Conservation (phyloP, 2,329 filamentous ascomycete species). For the Canariomyces notabilis region DNA sequence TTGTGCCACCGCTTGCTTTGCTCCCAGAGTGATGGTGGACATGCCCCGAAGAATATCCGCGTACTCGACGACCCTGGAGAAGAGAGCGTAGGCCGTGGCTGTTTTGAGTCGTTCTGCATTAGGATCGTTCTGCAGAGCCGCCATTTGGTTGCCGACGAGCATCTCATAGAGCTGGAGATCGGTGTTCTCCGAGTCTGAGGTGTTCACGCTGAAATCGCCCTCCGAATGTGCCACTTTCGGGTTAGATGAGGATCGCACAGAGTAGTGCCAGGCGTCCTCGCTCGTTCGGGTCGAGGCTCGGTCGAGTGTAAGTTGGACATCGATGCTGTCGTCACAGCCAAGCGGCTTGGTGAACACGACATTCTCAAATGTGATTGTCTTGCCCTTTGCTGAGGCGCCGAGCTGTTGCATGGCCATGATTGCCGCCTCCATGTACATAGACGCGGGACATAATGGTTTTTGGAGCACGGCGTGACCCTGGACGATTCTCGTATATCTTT, state of each 20-base stretch:
- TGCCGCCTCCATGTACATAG: constrained; percentile 26
- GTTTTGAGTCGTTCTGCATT: neutral
- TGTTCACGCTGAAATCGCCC: too few species aligned
- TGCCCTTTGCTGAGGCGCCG: neutral
- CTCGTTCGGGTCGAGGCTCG: too few species aligned
- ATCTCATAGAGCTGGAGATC: neutral
- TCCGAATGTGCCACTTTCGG: too few species aligned
- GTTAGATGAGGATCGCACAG: too few species aligned
- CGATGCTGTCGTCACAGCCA: neutral
- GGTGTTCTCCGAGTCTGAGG: too few species aligned
- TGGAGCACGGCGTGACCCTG: constrained; percentile 22
- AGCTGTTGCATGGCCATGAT: constrained; percentile 16
- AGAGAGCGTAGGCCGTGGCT: constrained; percentile 4
- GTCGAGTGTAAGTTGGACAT: too few species aligned
- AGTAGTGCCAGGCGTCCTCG: too few species aligned
- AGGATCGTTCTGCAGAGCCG: neutral
- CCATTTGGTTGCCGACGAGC: neutral
- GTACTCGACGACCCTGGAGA: constrained; percentile 5
- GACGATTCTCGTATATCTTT: constrained; percentile 8
- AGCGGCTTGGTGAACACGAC: constrained; percentile 1
- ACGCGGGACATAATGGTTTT: constrained; percentile 23
- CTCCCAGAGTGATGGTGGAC: neutral
- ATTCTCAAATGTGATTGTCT: neutral
- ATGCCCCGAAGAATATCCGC: constrained; percentile 3
- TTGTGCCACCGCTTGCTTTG: neutral